Percentiles rank a stretch among this genome's conserved stretches.
These are phyloP conservation scores for Talaromyces trachyspermus DNA, from an alignment of 495 filamentous ascomycete species.

Conservation along the genomic window DNA sequence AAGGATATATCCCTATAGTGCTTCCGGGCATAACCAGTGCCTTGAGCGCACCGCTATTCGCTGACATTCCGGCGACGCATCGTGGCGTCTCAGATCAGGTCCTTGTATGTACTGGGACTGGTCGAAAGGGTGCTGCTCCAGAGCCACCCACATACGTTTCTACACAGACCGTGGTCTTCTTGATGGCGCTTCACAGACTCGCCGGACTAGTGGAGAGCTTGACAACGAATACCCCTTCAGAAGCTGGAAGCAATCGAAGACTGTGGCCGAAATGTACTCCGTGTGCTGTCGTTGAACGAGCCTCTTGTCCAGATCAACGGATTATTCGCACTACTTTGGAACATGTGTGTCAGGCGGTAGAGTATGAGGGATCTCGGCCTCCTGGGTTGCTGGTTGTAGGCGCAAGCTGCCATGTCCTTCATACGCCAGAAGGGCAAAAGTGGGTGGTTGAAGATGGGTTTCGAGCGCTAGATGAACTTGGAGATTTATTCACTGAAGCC, in stretches of 20 bases:
- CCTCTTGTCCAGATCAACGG: constrained; percentile 87
- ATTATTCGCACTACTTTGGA: constrained; percentile 82
- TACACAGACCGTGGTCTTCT: constrained; percentile 80
- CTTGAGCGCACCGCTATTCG: constrained; percentile 80
- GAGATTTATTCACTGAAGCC: constrained; percentile 13
- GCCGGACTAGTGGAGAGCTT: constrained; percentile 59
- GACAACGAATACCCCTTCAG: constrained; percentile 25
- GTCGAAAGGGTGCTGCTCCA: constrained; percentile 79
- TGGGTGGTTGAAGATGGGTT: constrained; percentile 94
- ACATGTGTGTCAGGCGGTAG: constrained; percentile 72
- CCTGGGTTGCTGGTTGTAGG: constrained; percentile 90
- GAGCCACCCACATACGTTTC: constrained; percentile 69
- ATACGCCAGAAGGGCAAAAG: constrained; percentile 41
- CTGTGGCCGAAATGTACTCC: constrained; percentile 56
- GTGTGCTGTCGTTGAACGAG: constrained; percentile 90
- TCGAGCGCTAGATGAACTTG: constrained; percentile 48
- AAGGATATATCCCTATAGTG: constrained; percentile 65
- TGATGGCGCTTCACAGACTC: constrained; percentile 91
- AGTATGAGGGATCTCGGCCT: constrained; percentile 81
- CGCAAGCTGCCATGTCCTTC: constrained; percentile 70
- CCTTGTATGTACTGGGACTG: constrained; percentile 89
- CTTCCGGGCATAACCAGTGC: constrained; percentile 88
- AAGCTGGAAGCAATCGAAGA: constrained; percentile 13
- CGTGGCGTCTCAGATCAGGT: constrained; percentile 87
- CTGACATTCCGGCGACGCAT: constrained; percentile 80